Conservation (phyloP, 2,329 filamentous ascomycete genomes). For the Dactylellina sp. region DNA sequence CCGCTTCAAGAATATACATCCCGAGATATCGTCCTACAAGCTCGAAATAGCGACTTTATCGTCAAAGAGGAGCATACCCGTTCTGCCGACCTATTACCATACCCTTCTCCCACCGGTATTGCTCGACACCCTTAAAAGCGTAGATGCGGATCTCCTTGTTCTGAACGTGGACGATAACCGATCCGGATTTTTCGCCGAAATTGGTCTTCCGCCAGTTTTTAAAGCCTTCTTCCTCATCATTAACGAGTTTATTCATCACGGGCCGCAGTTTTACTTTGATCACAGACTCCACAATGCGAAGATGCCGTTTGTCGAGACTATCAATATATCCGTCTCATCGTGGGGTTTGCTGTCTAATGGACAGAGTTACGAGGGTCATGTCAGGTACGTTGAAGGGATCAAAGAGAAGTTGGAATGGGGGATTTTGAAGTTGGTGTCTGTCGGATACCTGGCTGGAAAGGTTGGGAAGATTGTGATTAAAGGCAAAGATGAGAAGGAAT, state of each 20-base stretch:
- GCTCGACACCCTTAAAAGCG: neutral
- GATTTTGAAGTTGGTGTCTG: too few relatives aligned
- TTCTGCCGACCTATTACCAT: slow-evolving; percentile 14
- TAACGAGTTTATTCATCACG: slow-evolving; percentile 13
- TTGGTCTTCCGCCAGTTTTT: neutral
- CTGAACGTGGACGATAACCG: neutral
- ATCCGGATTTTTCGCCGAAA: neutral
- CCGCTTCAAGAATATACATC: neutral
- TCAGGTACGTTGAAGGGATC: too few relatives aligned
- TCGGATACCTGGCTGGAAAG: too few relatives aligned
- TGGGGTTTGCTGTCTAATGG: too few relatives aligned
- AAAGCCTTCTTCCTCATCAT: slow-evolving; percentile 10
- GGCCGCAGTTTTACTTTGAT: slow-evolving; percentile 6
- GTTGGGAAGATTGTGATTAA: too few relatives aligned
- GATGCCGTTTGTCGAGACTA: neutral
- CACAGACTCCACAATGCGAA: neutral
- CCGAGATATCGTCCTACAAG: neutral
- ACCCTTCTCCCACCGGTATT: slow-evolving; percentile 8
- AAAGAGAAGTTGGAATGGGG: too few relatives aligned
- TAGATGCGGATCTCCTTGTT: neutral
- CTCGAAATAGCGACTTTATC: neutral
- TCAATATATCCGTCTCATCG: neutral
- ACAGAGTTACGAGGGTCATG: too few relatives aligned
- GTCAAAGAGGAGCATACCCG: neutral
- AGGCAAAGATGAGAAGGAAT: too few relatives aligned